Evolutionary conservation across 768 basidiomycete species (phyloP).

Genomic region (Rhizopogon vulgaris): DNA sequence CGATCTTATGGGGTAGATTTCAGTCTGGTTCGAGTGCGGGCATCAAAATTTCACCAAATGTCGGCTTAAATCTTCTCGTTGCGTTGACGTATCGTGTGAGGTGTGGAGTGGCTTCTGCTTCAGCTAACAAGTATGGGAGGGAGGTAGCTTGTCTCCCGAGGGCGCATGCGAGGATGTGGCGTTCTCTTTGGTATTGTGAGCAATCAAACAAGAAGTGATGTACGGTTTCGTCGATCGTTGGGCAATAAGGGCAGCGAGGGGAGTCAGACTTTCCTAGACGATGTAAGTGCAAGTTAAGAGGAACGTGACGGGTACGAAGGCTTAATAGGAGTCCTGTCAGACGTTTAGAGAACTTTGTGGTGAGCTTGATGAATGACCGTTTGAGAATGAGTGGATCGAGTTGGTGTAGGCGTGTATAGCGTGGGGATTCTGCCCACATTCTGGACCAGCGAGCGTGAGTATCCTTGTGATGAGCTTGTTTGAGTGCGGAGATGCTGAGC

Average conservation of each 20-base stretch:
- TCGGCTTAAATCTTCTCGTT: background rate
- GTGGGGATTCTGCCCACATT: conserved; percentile 3
- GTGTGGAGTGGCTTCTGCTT: background rate
- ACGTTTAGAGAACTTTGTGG: conserved; percentile 4
- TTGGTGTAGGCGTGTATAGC: too few species aligned
- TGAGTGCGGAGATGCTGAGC: background rate
- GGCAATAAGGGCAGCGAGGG: conserved; percentile 23
- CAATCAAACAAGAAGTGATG: conserved; percentile 26
- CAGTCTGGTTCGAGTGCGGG: too few species aligned
- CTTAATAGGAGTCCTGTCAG: conserved; percentile 22
- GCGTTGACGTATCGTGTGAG: conserved; percentile 3
- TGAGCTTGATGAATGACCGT: too few species aligned
- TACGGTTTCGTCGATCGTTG: conserved; percentile 17
- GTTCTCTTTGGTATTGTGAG: conserved; percentile 10
- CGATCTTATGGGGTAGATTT: too few species aligned
- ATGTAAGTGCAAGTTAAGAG: conserved; percentile 25
- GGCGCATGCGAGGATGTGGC: background rate
- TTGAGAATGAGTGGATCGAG: too few species aligned
- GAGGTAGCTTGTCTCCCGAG: background rate
- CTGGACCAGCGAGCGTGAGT: background rate
- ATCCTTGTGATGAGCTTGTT: background rate
- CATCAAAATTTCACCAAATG: background rate
- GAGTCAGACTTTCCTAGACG: conserved; percentile 16
- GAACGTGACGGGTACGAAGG: conserved; percentile 25
- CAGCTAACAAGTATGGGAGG: conserved; percentile 2